Conservation (phyloP, 202 grass and related monocot genomes). For the Bolboschoenoplectus hybrid region DNA sequence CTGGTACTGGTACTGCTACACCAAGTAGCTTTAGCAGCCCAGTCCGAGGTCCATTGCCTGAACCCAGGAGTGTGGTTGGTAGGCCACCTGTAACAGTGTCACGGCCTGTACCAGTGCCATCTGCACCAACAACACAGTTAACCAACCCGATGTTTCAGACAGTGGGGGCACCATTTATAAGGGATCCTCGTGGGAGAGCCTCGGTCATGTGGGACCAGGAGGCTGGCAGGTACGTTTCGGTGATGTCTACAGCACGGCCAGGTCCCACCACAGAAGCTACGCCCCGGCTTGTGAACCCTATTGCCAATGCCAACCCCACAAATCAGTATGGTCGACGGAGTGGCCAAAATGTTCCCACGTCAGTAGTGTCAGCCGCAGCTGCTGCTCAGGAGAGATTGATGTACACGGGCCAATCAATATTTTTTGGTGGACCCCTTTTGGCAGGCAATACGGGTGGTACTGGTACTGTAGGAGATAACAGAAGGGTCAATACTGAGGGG, state of each 20-base stretch:
- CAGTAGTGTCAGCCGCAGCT: constrained; percentile 43
- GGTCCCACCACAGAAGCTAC: constrained; percentile 42
- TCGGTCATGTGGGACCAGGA: constrained; percentile 98
- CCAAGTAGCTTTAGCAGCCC: constrained; percentile 90
- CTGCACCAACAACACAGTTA: constrained; percentile 55
- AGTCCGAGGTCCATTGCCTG: constrained; percentile 59
- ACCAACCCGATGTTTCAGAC: constrained; percentile 86
- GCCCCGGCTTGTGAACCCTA: constrained; percentile 56
- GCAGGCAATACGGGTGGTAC: constrained; percentile 42
- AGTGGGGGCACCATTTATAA: constrained; percentile 60
- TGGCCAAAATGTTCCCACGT: constrained; percentile 43
- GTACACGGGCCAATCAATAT: constrained; percentile 82
- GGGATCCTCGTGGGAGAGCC: constrained; percentile 61
- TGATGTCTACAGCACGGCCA: constrained; percentile 49
- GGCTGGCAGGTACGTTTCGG: constrained; percentile 87
- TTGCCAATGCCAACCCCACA: constrained; percentile 41
- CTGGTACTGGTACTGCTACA: constrained; percentile 65
- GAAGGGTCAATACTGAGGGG: constrained; percentile 30
- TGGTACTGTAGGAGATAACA: constrained; percentile 35
- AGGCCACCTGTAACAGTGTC: constrained; percentile 43
- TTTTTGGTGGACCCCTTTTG: constrained; percentile 92
- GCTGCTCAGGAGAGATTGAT: constrained; percentile 63
- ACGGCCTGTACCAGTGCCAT: constrained; percentile 43
- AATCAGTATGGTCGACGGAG: constrained; percentile 48
- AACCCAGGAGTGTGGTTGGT: constrained; percentile 41